Evolutionary conservation across 2,329 filamentous ascomycete genomes (phyloP).

Genomic region (Xylariaceae sp.): DNA sequence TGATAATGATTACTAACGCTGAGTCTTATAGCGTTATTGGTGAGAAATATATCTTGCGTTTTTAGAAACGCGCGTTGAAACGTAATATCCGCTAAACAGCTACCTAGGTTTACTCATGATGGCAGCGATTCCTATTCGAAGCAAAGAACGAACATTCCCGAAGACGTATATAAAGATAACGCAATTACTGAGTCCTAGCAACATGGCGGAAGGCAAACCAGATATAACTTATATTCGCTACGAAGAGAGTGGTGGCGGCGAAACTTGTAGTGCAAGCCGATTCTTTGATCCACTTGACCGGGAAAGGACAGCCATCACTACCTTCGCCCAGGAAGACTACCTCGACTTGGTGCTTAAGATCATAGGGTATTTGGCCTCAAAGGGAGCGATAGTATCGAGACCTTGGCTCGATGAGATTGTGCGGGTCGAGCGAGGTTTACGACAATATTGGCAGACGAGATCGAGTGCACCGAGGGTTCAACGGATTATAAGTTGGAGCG

Average conservation of each 20-base stretch:
- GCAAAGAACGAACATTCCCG: not conserved
- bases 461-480: too few species aligned
- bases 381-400: not conserved
- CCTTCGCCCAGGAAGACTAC: not conserved
- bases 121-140: conserved; percentile 1
- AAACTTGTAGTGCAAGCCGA: too few species aligned
- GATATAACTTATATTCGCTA: too few species aligned
- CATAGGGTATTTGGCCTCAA: not conserved
- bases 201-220: too few species aligned
- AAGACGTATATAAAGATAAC: too few species aligned
- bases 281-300: too few species aligned
- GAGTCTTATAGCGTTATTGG: not conserved
- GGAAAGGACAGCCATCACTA: too few species aligned
- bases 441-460: too few species aligned
- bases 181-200: too few species aligned
- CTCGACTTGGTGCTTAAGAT: not conserved
- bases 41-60: not conserved
- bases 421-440: not conserved
- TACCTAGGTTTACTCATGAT: conserved; percentile 12
- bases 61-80: not conserved
- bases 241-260: too few species aligned
- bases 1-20: not conserved
- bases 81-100: not conserved
- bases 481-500: too few species aligned
- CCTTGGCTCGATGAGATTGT: not conserved